These are phyloP conservation scores for Microbotryomycetes sp. DNA, from an alignment of 1,284 basidiomycete genomes.

Conservation along the genomic window DNA sequence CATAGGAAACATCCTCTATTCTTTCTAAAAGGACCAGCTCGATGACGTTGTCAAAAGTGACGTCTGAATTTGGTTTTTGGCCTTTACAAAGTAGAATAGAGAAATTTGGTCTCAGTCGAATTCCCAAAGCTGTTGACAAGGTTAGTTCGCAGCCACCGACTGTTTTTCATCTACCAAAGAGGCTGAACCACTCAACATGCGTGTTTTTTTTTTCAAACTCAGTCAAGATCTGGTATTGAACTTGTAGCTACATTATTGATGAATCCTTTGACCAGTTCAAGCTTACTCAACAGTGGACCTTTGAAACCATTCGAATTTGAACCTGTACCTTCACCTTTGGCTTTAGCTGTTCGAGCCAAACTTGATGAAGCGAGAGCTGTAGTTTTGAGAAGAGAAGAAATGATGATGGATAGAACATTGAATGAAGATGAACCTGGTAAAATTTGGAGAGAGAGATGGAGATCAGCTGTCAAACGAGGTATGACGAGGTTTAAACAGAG, in stretches of 20 bases:
- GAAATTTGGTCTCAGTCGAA: slow-evolving; percentile 16
- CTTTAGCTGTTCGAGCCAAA: slow-evolving; percentile 20
- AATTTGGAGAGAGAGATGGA: slow-evolving; percentile 24
- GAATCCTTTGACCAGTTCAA: slow-evolving; percentile 12
- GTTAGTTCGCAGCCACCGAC: slow-evolving; percentile 5
- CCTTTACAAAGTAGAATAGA: slow-evolving; percentile 26
- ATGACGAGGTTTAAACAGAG: slow-evolving; percentile 8
- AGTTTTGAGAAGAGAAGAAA: neutral
- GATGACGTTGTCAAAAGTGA: slow-evolving; percentile 20
- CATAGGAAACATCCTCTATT: too few species aligned
- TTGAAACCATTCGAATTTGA: slow-evolving; percentile 25
- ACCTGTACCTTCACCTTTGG: slow-evolving; percentile 24
- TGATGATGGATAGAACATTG: neutral
- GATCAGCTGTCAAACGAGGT: slow-evolving; percentile 5
- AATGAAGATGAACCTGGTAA: slow-evolving; percentile 9
- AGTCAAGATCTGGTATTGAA: slow-evolving; percentile 26
- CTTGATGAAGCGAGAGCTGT: slow-evolving; percentile 24
- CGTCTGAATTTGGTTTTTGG: slow-evolving; percentile 34
- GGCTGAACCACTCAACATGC: neutral
- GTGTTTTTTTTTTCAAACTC: neutral
- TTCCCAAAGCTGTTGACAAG: slow-evolving; percentile 18
- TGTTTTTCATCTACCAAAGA: neutral
- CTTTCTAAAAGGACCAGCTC: slow-evolving; percentile 14
- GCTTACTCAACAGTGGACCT: slow-evolving; percentile 24
- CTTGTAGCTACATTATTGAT: slow-evolving; percentile 24